Conservation (phyloP, 139 green algal genomes). For the Volvox africanus region DNA sequence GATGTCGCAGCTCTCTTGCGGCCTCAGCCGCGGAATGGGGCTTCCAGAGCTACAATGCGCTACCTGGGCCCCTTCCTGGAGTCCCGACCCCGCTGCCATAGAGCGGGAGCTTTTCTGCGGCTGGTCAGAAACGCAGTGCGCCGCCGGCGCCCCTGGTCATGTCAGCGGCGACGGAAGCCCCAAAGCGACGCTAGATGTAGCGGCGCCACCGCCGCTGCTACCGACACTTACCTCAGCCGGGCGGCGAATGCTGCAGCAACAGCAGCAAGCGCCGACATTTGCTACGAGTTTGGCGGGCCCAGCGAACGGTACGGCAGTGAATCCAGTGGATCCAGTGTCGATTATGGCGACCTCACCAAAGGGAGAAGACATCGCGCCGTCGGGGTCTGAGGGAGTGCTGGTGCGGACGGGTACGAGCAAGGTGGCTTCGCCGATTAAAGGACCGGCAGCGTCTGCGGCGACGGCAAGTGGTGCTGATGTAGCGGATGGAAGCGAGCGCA, state of each 20-base stretch:
- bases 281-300: not conserved
- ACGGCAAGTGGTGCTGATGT: not conserved
- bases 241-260: conserved; percentile 13
- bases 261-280: not conserved
- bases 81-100: not conserved
- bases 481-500: not conserved
- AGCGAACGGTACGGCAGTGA: not conserved
- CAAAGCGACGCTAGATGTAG: no score
- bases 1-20: conserved; percentile 46
- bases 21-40: conserved; percentile 27
- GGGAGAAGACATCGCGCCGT: not conserved
- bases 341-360: not conserved
- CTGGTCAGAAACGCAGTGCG: conserved; percentile 52
- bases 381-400: not conserved
- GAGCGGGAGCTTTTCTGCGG: conserved; percentile 66
- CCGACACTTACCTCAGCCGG: not conserved
- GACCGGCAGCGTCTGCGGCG: no score
- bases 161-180: no score
- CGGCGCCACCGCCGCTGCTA: not conserved
- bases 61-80: conserved; percentile 36
- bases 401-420: not conserved
- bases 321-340: not conserved
- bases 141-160: no score
- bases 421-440: not conserved
- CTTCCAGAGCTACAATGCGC: conserved; percentile 62